Evolutionary conservation across 768 basidiomycete genomes (phyloP).

Genomic region (Pulveroboletus sp.): DNA sequence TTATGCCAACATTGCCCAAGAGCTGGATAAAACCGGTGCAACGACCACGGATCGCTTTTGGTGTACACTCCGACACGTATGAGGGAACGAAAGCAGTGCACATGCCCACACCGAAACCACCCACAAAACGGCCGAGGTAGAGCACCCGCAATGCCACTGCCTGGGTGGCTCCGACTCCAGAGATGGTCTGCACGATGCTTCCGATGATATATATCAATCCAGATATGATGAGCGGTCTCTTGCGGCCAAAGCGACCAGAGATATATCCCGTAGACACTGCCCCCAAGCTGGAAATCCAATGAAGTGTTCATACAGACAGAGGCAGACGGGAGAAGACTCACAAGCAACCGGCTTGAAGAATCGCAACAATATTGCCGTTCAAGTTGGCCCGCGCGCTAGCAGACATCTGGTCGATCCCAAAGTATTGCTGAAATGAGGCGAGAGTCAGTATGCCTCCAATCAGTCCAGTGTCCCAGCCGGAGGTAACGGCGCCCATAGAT

Average conservation of each 20-base stretch:
- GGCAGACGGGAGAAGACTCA: slow-evolving; percentile 21
- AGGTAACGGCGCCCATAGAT: slow-evolving; percentile 45
- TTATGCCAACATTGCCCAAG: slow-evolving; percentile 28
- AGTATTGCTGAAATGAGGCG: slow-evolving; percentile 43
- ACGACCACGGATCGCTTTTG: slow-evolving; percentile 44
- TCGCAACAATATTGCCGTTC: slow-evolving; percentile 48
- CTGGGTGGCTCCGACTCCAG: slow-evolving; percentile 37
- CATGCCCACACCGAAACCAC: slow-evolving; percentile 59
- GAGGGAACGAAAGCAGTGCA: slow-evolving; percentile 45
- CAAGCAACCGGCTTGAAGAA: slow-evolving; percentile 48
- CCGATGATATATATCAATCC: slow-evolving; percentile 46
- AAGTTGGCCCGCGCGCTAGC: slow-evolving; percentile 37
- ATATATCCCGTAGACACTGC: slow-evolving; percentile 39
- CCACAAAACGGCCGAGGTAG: slow-evolving; percentile 50
- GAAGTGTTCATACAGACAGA: background rate
- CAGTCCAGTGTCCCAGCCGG: slow-evolving; percentile 46
- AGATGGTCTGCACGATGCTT: slow-evolving; percentile 42
- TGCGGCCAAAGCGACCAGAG: slow-evolving; percentile 43
- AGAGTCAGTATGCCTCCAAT: slow-evolving; percentile 48
- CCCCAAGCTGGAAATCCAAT: slow-evolving; percentile 34
- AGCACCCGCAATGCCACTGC: slow-evolving; percentile 35
- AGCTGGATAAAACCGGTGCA: slow-evolving; percentile 43
- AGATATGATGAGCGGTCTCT: slow-evolving; percentile 39
- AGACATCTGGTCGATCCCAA: slow-evolving; percentile 39
- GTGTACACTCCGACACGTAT: slow-evolving; percentile 49